phyloP scores from a whole-genome alignment of 148 eudicot genomes.

The Rhododendron mucronatum region DNA sequence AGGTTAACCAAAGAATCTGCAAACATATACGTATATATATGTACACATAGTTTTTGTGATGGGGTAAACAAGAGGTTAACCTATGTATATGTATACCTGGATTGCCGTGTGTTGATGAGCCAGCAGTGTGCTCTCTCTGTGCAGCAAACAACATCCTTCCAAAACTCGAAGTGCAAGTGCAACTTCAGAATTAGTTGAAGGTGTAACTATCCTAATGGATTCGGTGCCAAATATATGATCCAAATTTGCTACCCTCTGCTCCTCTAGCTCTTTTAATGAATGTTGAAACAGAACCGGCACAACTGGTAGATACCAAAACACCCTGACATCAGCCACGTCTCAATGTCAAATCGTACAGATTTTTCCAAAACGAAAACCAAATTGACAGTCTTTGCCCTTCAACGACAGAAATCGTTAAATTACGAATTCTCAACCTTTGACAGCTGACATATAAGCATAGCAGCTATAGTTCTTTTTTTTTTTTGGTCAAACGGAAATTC shows the following conservation, averaged over 20 bases:
- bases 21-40: no score
- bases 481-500: no score
- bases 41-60: not conserved
- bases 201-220: constrained; percentile 73
- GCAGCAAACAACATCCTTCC: constrained; percentile 96
- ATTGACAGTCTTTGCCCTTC: not conserved
- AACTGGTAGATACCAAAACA: constrained; percentile 40
- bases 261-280: constrained; percentile 75
- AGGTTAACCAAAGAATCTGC: not conserved
- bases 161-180: constrained; percentile 92
- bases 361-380: not conserved
- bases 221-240: constrained; percentile 77
- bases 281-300: constrained; percentile 87
- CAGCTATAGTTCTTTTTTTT: not conserved
- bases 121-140: constrained; percentile 61
- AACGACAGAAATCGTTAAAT: not conserved
- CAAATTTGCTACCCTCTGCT: constrained; percentile 62
- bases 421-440: not conserved
- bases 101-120: constrained; percentile 89
- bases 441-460: not conserved
- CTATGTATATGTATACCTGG: constrained; percentile 32
- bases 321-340: not conserved
- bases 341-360: not conserved
- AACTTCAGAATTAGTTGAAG: constrained; percentile 81
- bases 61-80: not conserved